A percentile compares a stretch with the other conserved stretches of the same genome.
Evolutionary conservation across 2,329 filamentous ascomycete genomes (phyloP).

Genomic region (Tolypocladium cylindrosporum): DNA sequence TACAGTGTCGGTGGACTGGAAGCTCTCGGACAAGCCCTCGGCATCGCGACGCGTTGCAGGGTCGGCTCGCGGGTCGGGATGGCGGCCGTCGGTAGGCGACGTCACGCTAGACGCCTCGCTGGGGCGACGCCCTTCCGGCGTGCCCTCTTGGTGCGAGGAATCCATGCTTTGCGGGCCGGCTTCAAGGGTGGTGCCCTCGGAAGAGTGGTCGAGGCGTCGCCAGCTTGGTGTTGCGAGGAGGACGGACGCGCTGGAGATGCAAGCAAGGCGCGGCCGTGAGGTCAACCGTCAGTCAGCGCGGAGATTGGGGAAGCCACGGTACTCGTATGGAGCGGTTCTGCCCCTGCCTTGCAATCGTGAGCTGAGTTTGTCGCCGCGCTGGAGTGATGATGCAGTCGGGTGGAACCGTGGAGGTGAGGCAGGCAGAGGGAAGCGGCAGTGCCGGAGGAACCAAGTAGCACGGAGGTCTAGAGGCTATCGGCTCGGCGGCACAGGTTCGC

Average conservation of each 20-base stretch:
- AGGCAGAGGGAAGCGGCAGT: neutral
- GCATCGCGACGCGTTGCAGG: constrained; percentile 24
- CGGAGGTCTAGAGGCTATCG: neutral
- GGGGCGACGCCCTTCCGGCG: constrained; percentile 25
- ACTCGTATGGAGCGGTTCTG: neutral
- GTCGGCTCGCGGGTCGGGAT: constrained; percentile 26
- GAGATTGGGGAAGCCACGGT: neutral
- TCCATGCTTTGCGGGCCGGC: constrained; percentile 29
- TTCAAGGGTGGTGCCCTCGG: constrained; percentile 1
- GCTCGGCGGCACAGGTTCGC: neutral
- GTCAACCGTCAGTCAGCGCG: neutral
- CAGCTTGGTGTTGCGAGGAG: neutral
- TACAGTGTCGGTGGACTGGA: constrained; percentile 50
- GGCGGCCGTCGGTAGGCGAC: constrained; percentile 41
- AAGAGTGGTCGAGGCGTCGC: neutral
- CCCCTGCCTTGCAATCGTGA: neutral
- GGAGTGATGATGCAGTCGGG: neutral
- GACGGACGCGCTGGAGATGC: neutral
- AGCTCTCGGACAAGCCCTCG: constrained; percentile 41
- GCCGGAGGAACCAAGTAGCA: neutral
- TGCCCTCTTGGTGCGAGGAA: constrained; percentile 21
- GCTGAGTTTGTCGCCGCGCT: neutral
- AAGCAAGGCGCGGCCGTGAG: neutral
- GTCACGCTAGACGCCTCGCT: constrained; percentile 26
- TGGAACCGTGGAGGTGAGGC: neutral